Base-by-base conservation (phyloP, 768 basidiomycete species). In the Tulasnella calospora region DNA sequence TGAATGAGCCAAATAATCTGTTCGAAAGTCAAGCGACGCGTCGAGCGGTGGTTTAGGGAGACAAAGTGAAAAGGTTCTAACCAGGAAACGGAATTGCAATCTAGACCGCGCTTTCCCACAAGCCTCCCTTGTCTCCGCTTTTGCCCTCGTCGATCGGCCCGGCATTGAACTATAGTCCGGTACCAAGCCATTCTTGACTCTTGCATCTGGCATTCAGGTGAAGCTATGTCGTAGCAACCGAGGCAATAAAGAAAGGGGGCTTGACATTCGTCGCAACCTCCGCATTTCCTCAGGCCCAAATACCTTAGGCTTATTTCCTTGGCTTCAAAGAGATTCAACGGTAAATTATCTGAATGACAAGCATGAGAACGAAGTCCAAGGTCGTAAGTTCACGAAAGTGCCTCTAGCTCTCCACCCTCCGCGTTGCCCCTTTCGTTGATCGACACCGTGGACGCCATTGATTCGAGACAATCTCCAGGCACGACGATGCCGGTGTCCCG, bases 41-140 rank as follows among this genome's bases (percentile, higher is more conserved):
- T 67, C 33, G 61, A 13, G 61, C 6, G 23, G 61, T 67, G n/a
- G 61, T 27, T 67, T 13, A 15, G n/a, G 33, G 61, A 30, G 27
- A 30, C 30, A n/a, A 33, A 17, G 61, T 3, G 61, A n/a, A 27
- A 33, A 67, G 27, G 61, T 67, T 67, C 61, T 67, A 67, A n/a
- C n/a, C 61, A 67, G 61, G 33, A 67, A 67, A 67, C n/a, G n/a
- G 61, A 67, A 67, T 67, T 33, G 61, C 61, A 67, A 67, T 30
- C 33, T 67, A 67, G 61, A 67, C 61, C 27, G 61, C 61, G 61
- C 61, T 67, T 67, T 67, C 61, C 61, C 61, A 67, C 61, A 67
- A 5, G 3, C 4, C 10, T 9, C 33, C 61, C 61, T 67, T n/a
- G 13, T 67, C 61, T 33, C 61, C 55, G 55, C 55, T 30, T 33